Percentiles rank a stretch among this genome's conserved stretches.
Evolutionary conservation across 2,329 filamentous ascomycete genomes (phyloP).

Genomic region (Arthrocladium fulminans): DNA sequence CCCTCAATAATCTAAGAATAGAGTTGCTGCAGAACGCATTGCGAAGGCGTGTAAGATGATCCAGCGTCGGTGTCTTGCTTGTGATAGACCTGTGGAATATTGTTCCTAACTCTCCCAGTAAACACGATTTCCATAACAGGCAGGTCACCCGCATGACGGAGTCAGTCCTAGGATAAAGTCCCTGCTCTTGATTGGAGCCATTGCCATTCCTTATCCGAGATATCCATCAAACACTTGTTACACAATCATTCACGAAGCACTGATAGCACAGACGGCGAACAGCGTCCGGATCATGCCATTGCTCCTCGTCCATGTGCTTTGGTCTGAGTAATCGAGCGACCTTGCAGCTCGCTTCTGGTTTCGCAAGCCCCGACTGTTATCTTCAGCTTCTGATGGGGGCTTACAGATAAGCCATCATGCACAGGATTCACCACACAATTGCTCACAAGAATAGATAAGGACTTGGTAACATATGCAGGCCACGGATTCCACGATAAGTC

Average conservation of each 20-base stretch:
- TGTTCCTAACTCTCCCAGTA: no score
- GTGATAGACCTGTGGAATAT: no score
- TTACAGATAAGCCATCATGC: not conserved
- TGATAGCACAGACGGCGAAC: not conserved
- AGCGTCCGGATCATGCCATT: not conserved
- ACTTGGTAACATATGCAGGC: not conserved
- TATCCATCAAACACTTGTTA: no score
- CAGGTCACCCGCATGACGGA: no score
- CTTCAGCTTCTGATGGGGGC: not conserved
- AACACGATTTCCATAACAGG: no score
- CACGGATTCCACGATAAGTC: not conserved
- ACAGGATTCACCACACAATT: not conserved
- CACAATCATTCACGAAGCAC: not conserved
- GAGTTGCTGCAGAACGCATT: not conserved
- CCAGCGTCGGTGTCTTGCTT: no score
- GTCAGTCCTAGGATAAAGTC: no score
- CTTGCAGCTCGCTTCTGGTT: not conserved
- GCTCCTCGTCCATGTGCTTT: not conserved
- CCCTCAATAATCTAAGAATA: slow-evolving; percentile 11
- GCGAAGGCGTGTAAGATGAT: no score
- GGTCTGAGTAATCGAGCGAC: not conserved
- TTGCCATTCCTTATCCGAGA: no score
- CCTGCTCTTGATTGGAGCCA: no score
- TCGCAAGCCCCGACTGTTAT: not conserved
- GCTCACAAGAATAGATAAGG: not conserved